These are phyloP conservation scores for Candida tropicalis DNA, from an alignment of 1,139 yeast genomes.

Conservation along the genomic window DNA sequence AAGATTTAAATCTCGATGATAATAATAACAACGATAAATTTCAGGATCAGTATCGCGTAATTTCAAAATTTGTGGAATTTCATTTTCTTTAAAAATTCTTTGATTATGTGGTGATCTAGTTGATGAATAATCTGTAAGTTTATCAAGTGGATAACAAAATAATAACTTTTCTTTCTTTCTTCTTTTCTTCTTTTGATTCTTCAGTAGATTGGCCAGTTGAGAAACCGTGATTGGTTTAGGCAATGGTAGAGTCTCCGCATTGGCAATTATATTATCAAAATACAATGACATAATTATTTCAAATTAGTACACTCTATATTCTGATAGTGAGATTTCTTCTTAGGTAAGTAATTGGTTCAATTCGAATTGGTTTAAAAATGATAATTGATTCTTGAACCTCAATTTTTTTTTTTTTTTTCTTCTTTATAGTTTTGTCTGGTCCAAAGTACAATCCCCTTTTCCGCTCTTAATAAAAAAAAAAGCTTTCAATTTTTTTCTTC, in stretches of 20 bases:
- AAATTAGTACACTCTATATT: no score
- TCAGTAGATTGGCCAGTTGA: background rate
- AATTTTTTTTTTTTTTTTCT: no score
- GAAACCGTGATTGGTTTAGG: background rate
- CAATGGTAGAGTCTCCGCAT: conserved; percentile 6
- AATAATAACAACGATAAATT: background rate
- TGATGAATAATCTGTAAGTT: background rate
- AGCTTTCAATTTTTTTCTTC: no score
- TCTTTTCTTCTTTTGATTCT: background rate
- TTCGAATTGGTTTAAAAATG: no score
- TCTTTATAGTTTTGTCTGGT: no score
- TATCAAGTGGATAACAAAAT: background rate
- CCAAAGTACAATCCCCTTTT: no score
- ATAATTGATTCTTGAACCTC: no score
- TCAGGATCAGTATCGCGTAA: background rate
- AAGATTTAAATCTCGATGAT: background rate
- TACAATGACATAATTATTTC: background rate
- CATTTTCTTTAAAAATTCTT: background rate
- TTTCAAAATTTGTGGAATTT: background rate
- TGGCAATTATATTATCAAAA: conserved; percentile 3
- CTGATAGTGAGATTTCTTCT: no score
- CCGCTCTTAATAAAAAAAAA: no score
- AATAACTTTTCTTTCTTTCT: background rate
- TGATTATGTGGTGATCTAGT: background rate
- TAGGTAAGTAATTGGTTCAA: no score